Evolutionary conservation across 1,284 basidiomycete genomes (phyloP), one percentile per base, ranked within the genome.

Genomic region (Boletellus deceptivus): DNA sequence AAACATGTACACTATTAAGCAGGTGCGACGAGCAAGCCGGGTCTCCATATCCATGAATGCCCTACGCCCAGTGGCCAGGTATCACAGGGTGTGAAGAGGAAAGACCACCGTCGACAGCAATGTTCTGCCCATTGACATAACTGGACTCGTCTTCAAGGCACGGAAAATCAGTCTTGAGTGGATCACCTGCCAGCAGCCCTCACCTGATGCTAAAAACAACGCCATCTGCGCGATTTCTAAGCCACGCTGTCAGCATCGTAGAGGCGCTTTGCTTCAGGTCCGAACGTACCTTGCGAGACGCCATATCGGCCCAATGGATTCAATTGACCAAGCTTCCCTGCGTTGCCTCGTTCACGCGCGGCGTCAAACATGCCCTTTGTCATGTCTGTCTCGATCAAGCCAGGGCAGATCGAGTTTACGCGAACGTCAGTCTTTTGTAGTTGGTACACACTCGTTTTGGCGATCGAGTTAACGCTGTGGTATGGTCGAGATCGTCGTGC

Each of bases 381-480:
- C 91, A 95, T 93, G 33, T 85, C 88, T 2, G 92, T 95, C 71
- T 95, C 89, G 60, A 97, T 93, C 44, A 97, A 71, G 17, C 94
- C 94, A 2, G 94, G 94, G 63, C 92, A 95, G 55, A 97, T 83
- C 16, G 89, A 82, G 69, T 97, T 97, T 56, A 96, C 87, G 35
- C 94, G 86, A 55, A 98, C 78, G 67, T 92, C 89, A 2, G 84
- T 86, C 57, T 80, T 85, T 53, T 83, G 78, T n/a, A 96, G 77
- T 67, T 93, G 90, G 68, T 88, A 91, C 1, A 85, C 80, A 7
- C 84, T 76, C 1, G 88, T 92, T 60, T 91, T 82, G 4, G 91
- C 93, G 53, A 97, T 82, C 40, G 84, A 91, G 68, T 93, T 92
- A 31, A 94, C 90, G 7, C 86, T 91, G 55, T 8, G 52, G 49